Evolutionary conservation across 805 yeast genomes (phyloP).

Genomic region (Isabelozyma pseudorhagii): DNA sequence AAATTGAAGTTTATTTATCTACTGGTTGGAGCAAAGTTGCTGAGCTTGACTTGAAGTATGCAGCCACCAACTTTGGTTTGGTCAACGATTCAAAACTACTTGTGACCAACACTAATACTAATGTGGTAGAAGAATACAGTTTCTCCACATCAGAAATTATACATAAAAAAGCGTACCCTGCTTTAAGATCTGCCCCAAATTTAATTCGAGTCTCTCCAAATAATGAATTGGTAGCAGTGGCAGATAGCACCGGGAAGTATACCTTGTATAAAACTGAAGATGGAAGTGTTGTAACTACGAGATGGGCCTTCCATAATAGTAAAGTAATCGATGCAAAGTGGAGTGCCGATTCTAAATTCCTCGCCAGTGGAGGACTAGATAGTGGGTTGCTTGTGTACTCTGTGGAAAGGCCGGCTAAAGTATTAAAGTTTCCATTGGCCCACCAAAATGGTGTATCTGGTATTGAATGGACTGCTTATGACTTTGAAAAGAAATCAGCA

Average conservation of each 20-base stretch:
- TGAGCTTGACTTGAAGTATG: slow-evolving; percentile 16
- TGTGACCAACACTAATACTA: slow-evolving; percentile 27
- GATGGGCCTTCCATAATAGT: slow-evolving; percentile 96
- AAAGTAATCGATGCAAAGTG: slow-evolving; percentile 74
- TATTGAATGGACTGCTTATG: slow-evolving; percentile 63
- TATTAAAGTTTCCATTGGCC: slow-evolving; percentile 68
- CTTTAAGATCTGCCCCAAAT: slow-evolving; percentile 61
- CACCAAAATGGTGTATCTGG: slow-evolving; percentile 85
- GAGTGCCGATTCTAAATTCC: slow-evolving; percentile 69
- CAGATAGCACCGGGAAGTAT: slow-evolving; percentile 85
- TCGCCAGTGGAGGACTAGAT: slow-evolving; percentile 81
- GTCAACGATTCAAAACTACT: slow-evolving; percentile 19
- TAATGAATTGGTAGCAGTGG: slow-evolving; percentile 70
- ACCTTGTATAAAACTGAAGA: slow-evolving; percentile 60
- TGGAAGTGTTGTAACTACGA: slow-evolving; percentile 62
- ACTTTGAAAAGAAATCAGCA: slow-evolving; percentile 16
- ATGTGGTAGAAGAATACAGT: slow-evolving; percentile 26
- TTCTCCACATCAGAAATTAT: slow-evolving; percentile 16
- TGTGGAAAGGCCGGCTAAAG: slow-evolving; percentile 73
- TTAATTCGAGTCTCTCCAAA: slow-evolving; percentile 68
- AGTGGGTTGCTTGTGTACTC: slow-evolving; percentile 78
- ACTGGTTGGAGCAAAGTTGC: slow-evolving; percentile 8
- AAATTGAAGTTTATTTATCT: slow-evolving; percentile 19
- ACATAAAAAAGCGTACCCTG: slow-evolving; percentile 43
- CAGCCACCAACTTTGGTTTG: slow-evolving; percentile 21